Conservation (phyloP, 108 stramenopile genomes). For the Cyclostephanos invisitatus region DNA sequence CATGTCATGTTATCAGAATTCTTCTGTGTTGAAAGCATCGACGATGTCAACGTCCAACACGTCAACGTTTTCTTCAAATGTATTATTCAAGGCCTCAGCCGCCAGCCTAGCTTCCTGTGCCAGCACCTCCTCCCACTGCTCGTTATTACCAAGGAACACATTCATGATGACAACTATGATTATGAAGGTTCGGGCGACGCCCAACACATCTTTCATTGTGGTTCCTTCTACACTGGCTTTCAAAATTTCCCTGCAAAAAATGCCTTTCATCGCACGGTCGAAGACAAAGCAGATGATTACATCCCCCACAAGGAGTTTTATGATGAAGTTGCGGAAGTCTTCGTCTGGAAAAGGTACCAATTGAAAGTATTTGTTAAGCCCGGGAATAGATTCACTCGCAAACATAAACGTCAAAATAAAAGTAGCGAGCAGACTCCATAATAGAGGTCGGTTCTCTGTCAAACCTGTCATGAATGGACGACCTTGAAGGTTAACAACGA, state of each 20-base stretch:
- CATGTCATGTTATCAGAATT: not conserved
- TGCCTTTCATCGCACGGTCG: conserved; percentile 90
- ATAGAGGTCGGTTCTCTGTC: conserved; percentile 91
- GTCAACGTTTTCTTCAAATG: conserved; percentile 4
- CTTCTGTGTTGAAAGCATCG: conserved; percentile 2
- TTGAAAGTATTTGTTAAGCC: conserved; percentile 96
- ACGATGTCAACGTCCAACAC: conserved; percentile 1
- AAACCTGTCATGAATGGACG: conserved; percentile 98
- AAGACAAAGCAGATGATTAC: conserved; percentile 82
- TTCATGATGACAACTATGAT: conserved; percentile 83
- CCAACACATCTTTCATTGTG: conserved; percentile 81
- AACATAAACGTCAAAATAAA: conserved; percentile 90
- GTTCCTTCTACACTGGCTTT: conserved; percentile 91
- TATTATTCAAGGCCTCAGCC: conserved; percentile 34
- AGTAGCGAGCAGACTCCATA: conserved; percentile 91
- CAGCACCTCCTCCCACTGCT: conserved; percentile 81
- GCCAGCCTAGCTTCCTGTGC: conserved; percentile 68
- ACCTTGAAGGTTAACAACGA: conserved; percentile 98
- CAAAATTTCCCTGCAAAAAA: conserved; percentile 91
- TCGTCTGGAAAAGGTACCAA: conserved; percentile 96
- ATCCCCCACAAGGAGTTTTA: conserved; percentile 79
- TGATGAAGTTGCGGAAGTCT: conserved; percentile 85
- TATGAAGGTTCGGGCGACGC: conserved; percentile 63
- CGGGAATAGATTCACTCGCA: conserved; percentile 86
- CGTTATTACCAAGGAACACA: conserved; percentile 78